Conservation (phyloP, 305 asterid genomes). For the Nicotiana rustica region DNA sequence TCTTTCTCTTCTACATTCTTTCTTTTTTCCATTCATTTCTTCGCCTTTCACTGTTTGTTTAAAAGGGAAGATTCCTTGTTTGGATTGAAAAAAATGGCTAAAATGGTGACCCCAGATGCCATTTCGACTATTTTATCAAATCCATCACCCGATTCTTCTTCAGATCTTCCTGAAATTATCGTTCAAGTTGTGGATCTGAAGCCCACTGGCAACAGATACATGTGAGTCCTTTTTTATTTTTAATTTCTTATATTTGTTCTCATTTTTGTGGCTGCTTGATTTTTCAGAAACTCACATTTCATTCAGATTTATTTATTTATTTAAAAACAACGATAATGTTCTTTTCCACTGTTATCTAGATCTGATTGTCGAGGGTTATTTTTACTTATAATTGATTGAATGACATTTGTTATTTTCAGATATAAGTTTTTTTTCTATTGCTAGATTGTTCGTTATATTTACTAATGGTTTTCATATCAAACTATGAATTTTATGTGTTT, state of each 20-base stretch:
- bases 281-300: background rate
- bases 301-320: conserved; percentile 4
- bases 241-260: background rate
- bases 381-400: background rate
- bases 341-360: background rate
- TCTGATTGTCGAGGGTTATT: background rate
- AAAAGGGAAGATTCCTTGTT: background rate
- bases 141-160: conserved; percentile 73
- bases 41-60: background rate
- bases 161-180: conserved; percentile 68
- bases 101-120: conserved; percentile 67
- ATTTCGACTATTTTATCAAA: conserved; percentile 68
- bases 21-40: background rate
- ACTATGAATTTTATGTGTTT: background rate
- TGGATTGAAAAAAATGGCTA: conserved; percentile 47
- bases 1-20: background rate
- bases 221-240: conserved; percentile 43
- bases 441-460: background rate
- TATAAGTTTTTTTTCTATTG: background rate
- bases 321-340: background rate
- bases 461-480: background rate
- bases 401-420: background rate
- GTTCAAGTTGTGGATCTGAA: conserved; percentile 87
- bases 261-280: background rate
- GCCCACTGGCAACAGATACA: conserved; percentile 61